phyloP scores from a whole-genome alignment of 441 rosid species.

The Hura crepitans region DNA sequence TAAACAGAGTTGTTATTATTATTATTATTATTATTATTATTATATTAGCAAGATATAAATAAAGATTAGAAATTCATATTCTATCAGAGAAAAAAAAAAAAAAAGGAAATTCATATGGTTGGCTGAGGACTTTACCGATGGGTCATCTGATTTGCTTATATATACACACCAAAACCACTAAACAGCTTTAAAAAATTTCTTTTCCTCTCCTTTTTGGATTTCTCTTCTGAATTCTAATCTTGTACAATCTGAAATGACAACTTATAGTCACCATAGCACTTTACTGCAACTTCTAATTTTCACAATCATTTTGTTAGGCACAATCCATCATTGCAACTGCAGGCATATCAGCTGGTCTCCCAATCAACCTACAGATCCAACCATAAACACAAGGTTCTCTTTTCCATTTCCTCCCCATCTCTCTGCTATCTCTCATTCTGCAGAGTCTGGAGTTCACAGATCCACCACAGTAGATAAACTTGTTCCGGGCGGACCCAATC shows the following conservation, averaged over 20 bases:
- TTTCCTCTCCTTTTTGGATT: constrained; percentile 7
- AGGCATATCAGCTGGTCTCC: constrained; percentile 25
- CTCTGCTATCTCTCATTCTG: constrained; percentile 15
- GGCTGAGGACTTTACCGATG: background rate
- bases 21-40: too few species aligned
- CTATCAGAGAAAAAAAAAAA: too few species aligned
- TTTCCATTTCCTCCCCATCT: constrained; percentile 14
- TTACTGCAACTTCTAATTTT: constrained; percentile 25
- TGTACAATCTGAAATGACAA: constrained; percentile 20
- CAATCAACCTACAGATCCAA: constrained; percentile 17
- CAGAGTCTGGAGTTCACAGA: constrained; percentile 13
- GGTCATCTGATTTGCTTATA: constrained; percentile 18
- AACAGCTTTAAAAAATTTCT: background rate
- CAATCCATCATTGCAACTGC: constrained; percentile 25
- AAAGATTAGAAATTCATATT: too few species aligned
- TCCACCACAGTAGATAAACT: constrained; percentile 20
- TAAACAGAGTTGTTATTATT: too few species aligned
- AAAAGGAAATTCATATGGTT: constrained; percentile 7
- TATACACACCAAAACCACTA: constrained; percentile 6
- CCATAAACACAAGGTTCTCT: constrained; percentile 6
- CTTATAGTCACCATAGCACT: background rate
- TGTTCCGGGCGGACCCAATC: constrained; percentile 53
- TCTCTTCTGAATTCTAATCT: background rate
- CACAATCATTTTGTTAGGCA: constrained; percentile 19
- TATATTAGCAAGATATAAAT: too few species aligned